Conservation (phyloP, 495 filamentous ascomycete genomes). For the Xylaria intraflava region DNA sequence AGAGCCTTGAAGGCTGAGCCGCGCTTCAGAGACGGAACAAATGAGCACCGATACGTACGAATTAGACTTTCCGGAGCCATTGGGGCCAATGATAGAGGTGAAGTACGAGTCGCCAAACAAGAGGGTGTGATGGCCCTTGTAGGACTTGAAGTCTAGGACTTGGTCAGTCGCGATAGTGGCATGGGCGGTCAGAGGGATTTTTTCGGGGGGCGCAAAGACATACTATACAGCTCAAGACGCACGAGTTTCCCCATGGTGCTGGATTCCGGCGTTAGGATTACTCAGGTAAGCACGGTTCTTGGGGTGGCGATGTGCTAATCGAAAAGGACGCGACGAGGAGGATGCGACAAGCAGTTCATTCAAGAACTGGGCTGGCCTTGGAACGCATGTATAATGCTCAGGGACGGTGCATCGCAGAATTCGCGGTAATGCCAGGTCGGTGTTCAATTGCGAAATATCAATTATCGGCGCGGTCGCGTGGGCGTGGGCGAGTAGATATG, state of each 20-base stretch:
- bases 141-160: constrained; percentile 90
- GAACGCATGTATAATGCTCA: neutral
- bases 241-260: constrained; percentile 74
- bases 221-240: constrained; percentile 90
- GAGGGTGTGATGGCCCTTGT: constrained; percentile 88
- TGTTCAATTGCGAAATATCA: neutral
- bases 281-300: neutral
- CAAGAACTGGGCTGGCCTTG: neutral
- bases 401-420: constrained; percentile 4
- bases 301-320: neutral
- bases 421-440: neutral
- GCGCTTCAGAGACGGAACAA: neutral
- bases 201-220: constrained; percentile 21
- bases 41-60: constrained; percentile 57
- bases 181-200: constrained; percentile 5
- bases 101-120: constrained; percentile 98
- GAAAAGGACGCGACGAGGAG: constrained; percentile 5
- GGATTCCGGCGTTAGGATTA: constrained; percentile 1
- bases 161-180: constrained; percentile 21
- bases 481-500: neutral
- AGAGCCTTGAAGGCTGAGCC: neutral
- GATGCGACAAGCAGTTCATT: constrained; percentile 8
- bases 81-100: constrained; percentile 97
- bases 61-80: constrained; percentile 99
- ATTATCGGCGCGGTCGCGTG: neutral